Conservation (phyloP, 2,329 filamentous ascomycete species). For the Pseudogymnoascus sp. region DNA sequence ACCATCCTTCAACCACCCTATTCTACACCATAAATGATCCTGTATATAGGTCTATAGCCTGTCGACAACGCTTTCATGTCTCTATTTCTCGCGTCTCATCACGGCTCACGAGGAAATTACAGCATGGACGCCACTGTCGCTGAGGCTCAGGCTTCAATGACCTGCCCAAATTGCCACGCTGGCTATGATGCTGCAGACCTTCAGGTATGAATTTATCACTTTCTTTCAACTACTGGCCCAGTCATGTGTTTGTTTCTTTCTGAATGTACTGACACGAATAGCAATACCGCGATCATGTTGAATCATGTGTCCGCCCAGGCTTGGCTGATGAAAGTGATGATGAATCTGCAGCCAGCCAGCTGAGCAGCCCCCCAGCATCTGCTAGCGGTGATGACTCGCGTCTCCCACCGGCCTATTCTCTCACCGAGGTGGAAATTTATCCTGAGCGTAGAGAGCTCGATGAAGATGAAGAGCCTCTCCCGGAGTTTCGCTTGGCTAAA, state of each 20-base stretch:
- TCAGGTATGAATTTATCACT: neutral
- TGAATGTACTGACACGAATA: slow-evolving; percentile 17
- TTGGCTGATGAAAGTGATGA: slow-evolving; percentile 16
- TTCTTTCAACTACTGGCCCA: neutral
- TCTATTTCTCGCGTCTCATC: neutral
- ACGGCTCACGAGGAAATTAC: neutral
- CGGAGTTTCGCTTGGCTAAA: slow-evolving; percentile 25
- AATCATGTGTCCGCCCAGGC: slow-evolving; percentile 18
- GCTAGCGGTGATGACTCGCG: neutral
- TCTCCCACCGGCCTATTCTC: neutral
- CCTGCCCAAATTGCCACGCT: neutral
- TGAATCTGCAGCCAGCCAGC: slow-evolving; percentile 17
- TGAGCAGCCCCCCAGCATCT: slow-evolving; percentile 17
- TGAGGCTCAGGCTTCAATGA: neutral
- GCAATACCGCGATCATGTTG: slow-evolving; percentile 25
- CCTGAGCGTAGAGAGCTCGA: slow-evolving; percentile 9
- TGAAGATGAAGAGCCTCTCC: slow-evolving; percentile 8
- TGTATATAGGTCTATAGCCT: neutral
- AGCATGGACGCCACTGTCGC: neutral
- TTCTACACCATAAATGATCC: neutral
- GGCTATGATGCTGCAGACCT: neutral
- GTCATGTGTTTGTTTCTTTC: neutral
- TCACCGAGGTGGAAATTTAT: neutral
- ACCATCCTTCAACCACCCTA: neutral
- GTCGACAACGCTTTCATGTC: neutral